Evolutionary conservation across 441 rosid genomes (phyloP).

Genomic region (Populus tomentosa): DNA sequence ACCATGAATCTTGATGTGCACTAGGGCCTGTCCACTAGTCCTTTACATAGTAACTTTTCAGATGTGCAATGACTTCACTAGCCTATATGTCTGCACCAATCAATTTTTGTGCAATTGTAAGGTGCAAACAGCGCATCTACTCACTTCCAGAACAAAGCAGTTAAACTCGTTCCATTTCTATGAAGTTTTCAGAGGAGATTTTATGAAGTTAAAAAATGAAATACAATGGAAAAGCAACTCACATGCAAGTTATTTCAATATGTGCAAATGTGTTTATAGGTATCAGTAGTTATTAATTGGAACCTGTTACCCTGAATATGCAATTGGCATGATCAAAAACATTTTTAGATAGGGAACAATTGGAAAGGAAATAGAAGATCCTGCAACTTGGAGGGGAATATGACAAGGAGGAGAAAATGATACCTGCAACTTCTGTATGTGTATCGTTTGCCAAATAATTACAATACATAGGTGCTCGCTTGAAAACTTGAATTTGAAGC

Average conservation of each 20-base stretch:
- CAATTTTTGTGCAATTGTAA: background rate
- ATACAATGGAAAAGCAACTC: background rate
- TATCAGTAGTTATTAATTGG: background rate
- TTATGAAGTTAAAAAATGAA: background rate
- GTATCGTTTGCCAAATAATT: background rate
- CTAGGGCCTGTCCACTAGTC: background rate
- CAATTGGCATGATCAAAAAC: background rate
- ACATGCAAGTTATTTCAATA: background rate
- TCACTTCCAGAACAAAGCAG: background rate
- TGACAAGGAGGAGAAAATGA: background rate
- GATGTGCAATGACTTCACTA: background rate
- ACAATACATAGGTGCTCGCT: background rate
- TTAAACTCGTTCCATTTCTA: background rate
- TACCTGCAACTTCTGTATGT: background rate
- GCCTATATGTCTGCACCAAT: background rate
- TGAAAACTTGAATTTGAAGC: background rate
- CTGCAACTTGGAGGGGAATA: background rate
- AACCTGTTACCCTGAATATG: background rate
- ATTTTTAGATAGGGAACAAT: background rate
- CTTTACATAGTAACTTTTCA: background rate
- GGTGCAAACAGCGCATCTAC: background rate
- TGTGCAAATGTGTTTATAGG: background rate
- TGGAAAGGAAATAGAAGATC: background rate
- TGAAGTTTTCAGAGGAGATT: background rate
- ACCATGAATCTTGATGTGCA: background rate